phyloP scores from a whole-genome alignment of 495 filamentous ascomycete genomes.

The Penicillium antarcticum region DNA sequence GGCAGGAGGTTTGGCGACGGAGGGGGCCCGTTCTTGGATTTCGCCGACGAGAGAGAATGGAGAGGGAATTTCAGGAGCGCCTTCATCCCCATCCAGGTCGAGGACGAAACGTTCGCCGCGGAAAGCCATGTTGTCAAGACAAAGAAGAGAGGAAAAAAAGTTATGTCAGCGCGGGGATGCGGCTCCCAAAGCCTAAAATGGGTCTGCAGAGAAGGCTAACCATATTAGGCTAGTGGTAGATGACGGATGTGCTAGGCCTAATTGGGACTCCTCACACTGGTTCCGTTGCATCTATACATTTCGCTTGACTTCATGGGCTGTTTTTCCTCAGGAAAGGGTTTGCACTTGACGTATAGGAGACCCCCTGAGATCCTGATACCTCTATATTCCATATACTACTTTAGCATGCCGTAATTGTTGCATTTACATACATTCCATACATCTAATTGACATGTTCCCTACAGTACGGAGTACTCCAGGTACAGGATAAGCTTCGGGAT shows the following conservation, averaged over 20 bases:
- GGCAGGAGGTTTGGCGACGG: constrained; percentile 53
- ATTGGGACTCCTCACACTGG: constrained; percentile 17
- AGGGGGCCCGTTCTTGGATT: constrained; percentile 67
- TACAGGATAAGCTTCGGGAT: no score
- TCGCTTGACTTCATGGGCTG: not conserved
- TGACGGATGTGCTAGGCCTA: constrained; percentile 17
- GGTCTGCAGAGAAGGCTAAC: constrained; percentile 17
- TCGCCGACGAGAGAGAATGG: constrained; percentile 62
- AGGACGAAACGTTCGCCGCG: constrained; percentile 60
- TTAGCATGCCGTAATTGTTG: no score
- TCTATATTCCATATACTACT: no score
- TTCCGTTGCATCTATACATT: constrained; percentile 1
- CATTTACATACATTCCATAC: no score
- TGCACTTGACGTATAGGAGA: no score
- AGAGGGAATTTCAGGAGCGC: constrained; percentile 20
- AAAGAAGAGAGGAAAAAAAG: constrained; percentile 17
- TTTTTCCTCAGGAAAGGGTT: no score
- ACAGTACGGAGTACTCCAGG: no score
- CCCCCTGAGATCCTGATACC: no score
- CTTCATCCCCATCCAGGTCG: constrained; percentile 45
- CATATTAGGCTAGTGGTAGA: constrained; percentile 8
- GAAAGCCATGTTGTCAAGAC: constrained; percentile 48
- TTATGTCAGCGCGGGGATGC: constrained; percentile 33
- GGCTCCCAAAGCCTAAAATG: constrained; percentile 46
- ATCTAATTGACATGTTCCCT: no score